Percentiles rank a stretch among this genome's conserved stretches.
Conservation (phyloP, 106 monocot genomes). For the Xerophyta viscosa region DNA sequence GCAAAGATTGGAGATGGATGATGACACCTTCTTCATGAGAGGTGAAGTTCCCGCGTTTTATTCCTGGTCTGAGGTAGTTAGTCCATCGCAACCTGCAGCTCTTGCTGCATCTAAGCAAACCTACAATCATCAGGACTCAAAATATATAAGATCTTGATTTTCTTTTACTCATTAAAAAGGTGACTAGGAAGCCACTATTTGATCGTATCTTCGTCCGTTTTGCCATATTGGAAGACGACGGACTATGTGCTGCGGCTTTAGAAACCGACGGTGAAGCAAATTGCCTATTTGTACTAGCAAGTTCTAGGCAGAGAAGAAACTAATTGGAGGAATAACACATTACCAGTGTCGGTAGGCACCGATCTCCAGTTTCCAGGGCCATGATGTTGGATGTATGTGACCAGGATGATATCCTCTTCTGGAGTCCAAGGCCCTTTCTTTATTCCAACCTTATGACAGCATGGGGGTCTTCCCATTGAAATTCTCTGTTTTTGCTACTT, state of each 20-base stretch:
- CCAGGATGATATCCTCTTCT: constrained; percentile 14
- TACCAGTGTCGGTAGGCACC: constrained; percentile 15
- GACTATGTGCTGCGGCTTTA: too few species aligned
- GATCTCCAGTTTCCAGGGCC: constrained; percentile 18
- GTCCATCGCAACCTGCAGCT: constrained; percentile 34
- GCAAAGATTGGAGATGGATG: constrained; percentile 24
- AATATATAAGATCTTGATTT: not conserved
- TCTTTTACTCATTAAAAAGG: too few species aligned
- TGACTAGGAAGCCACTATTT: too few species aligned
- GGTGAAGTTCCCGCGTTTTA: constrained; percentile 34
- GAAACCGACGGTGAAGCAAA: too few species aligned
- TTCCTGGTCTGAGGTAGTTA: constrained; percentile 35
- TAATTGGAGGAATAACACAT: not conserved
- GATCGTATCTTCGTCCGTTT: too few species aligned
- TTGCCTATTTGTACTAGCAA: too few species aligned
- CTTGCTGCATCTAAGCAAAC: constrained; percentile 34
- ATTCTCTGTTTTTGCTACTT: not conserved
- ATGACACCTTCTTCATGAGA: constrained; percentile 23
- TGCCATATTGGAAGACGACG: too few species aligned
- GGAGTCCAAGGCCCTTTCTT: constrained; percentile 24
- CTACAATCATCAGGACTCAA: constrained; percentile 4
- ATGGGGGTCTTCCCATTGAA: constrained; percentile 16
- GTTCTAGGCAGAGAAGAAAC: too few species aligned
- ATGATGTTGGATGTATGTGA: constrained; percentile 15
- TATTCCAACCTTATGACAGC: constrained; percentile 17